Evolutionary conservation across 1,284 basidiomycete species (phyloP).

Genomic region (Ceraceosorus bombacis): DNA sequence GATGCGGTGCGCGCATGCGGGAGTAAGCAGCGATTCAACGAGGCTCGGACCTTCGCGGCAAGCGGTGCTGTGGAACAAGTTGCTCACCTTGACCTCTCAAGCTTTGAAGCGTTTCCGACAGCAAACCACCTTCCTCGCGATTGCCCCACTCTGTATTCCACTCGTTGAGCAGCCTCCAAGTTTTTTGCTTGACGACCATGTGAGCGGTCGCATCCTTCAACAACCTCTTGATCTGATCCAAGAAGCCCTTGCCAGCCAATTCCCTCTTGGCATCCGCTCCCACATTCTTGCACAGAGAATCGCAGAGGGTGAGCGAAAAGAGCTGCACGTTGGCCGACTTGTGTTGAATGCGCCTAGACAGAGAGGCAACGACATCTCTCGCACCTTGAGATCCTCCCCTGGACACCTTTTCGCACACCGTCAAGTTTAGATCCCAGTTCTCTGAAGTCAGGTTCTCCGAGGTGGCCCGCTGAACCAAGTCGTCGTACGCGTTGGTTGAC

Average conservation of each 20-base stretch:
- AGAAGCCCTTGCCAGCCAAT: slow-evolving; percentile 82
- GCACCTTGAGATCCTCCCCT: slow-evolving; percentile 66
- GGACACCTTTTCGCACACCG: slow-evolving; percentile 89
- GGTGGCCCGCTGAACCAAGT: slow-evolving; percentile 85
- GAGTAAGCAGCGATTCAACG: background rate
- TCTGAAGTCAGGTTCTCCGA: slow-evolving; percentile 88
- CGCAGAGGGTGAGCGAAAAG: slow-evolving; percentile 62
- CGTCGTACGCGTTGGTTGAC: slow-evolving; percentile 74
- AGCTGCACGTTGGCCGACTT: slow-evolving; percentile 95
- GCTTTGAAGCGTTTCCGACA: slow-evolving; percentile 78
- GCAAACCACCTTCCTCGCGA: slow-evolving; percentile 79
- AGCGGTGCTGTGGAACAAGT: background rate
- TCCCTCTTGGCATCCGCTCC: slow-evolving; percentile 73
- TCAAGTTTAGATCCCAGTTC: slow-evolving; percentile 91
- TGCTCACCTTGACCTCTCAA: slow-evolving; percentile 67
- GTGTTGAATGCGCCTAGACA: slow-evolving; percentile 84
- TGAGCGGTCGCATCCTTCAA: slow-evolving; percentile 86
- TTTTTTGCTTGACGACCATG: slow-evolving; percentile 73
- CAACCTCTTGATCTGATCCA: slow-evolving; percentile 73
- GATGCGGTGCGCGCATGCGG: background rate
- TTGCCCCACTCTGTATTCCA: slow-evolving; percentile 65
- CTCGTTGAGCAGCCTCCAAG: slow-evolving; percentile 65
- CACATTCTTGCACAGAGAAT: slow-evolving; percentile 70
- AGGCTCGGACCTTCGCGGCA: slow-evolving; percentile 1
- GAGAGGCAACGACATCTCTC: slow-evolving; percentile 70